A percentile compares a stretch with the other conserved stretches of the same genome.
Conservation (phyloP, 305 asterid species). For the Fraxinus sp. region DNA sequence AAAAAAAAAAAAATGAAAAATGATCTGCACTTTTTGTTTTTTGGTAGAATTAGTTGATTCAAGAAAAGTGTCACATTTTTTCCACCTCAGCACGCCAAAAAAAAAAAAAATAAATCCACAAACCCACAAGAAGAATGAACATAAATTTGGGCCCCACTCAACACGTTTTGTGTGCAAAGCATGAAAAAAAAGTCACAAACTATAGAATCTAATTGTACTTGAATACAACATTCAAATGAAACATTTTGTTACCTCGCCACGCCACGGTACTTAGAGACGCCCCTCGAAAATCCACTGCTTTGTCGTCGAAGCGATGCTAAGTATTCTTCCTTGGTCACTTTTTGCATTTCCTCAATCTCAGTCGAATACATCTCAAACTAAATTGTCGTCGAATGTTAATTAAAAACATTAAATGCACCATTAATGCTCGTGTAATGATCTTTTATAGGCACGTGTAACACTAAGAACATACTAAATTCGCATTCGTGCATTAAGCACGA, state of each 20-base stretch:
- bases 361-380: constrained; percentile 55
- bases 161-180: constrained; percentile 18
- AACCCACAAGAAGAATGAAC: constrained; percentile 20
- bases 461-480: neutral
- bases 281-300: constrained; percentile 89
- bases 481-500: neutral
- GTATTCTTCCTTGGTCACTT: constrained; percentile 61
- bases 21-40: neutral
- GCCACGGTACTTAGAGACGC: constrained; percentile 84
- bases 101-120: neutral
- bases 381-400: constrained; percentile 19
- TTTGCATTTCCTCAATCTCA: constrained; percentile 67
- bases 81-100: neutral
- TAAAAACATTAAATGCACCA: neutral
- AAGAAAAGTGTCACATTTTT: constrained; percentile 12
- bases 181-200: constrained; percentile 19
- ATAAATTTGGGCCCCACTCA: constrained; percentile 28
- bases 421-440: neutral
- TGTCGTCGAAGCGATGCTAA: constrained; percentile 65
- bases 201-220: constrained; percentile 23
- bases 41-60: neutral
- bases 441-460: neutral
- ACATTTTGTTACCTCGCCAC: constrained; percentile 68
- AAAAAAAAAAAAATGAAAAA: neutral
- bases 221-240: constrained; percentile 13